Conservation (phyloP, 169 alveolate species). For the Plasmodium sp. region DNA sequence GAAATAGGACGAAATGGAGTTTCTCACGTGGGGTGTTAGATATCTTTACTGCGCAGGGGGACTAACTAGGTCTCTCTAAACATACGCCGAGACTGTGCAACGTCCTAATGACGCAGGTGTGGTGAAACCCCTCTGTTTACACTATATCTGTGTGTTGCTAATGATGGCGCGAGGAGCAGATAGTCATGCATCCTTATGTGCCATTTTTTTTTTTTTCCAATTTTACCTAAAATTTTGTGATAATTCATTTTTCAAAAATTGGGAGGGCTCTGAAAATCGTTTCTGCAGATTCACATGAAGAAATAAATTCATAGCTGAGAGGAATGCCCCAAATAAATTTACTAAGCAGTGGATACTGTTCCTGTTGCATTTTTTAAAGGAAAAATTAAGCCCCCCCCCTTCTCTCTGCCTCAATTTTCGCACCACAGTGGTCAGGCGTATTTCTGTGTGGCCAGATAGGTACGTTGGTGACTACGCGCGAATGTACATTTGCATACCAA, state of each 20-base stretch:
- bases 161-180: neutral
- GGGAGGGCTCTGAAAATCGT: constrained; percentile 7
- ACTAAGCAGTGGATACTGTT: neutral
- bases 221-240: constrained; percentile 72
- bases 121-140: neutral
- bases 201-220: neutral
- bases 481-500: neutral
- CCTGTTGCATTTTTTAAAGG: constrained; percentile 9
- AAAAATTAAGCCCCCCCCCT: neutral
- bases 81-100: neutral
- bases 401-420: neutral
- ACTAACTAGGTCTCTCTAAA: neutral
- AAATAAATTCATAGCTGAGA: neutral
- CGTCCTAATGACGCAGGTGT: neutral
- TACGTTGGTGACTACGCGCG: neutral
- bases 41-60: neutral
- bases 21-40: neutral
- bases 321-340: neutral
- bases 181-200: neutral
- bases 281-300: neutral
- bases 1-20: neutral
- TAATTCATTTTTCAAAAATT: constrained; percentile 61
- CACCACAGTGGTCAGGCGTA: neutral
- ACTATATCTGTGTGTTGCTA: neutral
- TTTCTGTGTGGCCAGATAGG: neutral